Evolutionary conservation across 768 basidiomycete genomes (phyloP).

Genomic region (Russula emetica): DNA sequence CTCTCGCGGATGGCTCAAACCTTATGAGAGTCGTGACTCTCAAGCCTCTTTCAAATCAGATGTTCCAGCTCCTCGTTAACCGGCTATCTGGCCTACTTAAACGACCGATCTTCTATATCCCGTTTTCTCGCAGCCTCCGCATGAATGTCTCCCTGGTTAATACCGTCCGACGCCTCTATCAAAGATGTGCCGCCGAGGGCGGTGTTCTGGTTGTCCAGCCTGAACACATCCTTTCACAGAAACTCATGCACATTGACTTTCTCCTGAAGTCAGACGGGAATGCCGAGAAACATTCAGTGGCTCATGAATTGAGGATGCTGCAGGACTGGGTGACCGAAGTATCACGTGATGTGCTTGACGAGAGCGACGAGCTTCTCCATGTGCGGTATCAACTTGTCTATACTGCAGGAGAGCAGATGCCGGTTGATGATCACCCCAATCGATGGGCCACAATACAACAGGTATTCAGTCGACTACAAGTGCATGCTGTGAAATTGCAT

Average conservation of each 20-base stretch:
- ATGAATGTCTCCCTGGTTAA: conserved; percentile 23
- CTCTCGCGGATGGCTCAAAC: conserved; percentile 42
- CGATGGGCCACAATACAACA: conserved; percentile 44
- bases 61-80: conserved; percentile 46
- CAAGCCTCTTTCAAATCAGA: conserved; percentile 45
- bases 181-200: conserved; percentile 37
- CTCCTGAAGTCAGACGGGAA: conserved; percentile 27
- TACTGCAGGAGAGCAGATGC: conserved; percentile 38
- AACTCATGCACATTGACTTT: conserved; percentile 43
- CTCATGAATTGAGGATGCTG: neutral
- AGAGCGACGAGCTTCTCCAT: conserved; percentile 39
- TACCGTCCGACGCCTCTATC: conserved; percentile 35
- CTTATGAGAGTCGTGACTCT: conserved; percentile 49
- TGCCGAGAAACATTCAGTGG: neutral
- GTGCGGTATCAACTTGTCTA: conserved; percentile 49
- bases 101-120: conserved; percentile 46
- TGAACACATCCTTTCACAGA: conserved; percentile 51
- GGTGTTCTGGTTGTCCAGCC: conserved; percentile 51
- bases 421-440: conserved; percentile 41
- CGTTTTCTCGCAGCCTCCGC: conserved; percentile 45
- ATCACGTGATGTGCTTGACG: conserved; percentile 22
- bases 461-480: conserved; percentile 36
- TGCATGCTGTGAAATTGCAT: conserved; percentile 12
- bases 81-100: conserved; percentile 44
- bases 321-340: conserved; percentile 3